Conservation (phyloP, 805 yeast species). For the Grigorovia transvaalensis region DNA sequence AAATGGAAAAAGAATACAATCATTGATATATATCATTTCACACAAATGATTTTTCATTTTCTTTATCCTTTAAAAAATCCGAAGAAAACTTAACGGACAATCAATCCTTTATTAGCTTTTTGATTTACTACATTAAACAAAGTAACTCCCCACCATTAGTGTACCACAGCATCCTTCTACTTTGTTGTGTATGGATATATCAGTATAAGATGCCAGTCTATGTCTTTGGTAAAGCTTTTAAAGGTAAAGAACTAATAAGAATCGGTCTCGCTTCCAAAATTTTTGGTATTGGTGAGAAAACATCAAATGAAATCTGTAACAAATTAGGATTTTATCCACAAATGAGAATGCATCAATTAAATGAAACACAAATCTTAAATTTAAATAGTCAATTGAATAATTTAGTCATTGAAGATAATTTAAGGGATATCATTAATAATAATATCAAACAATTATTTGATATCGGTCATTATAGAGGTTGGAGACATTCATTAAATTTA, state of each 20-base stretch:
- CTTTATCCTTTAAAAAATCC: too few species aligned
- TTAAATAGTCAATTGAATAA: constrained; percentile 80
- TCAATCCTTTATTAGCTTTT: too few species aligned
- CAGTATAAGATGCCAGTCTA: constrained; percentile 39
- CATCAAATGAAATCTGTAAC: constrained; percentile 71
- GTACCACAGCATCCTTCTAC: not conserved
- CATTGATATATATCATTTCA: too few species aligned
- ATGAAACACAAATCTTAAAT: constrained; percentile 78
- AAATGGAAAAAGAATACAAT: too few species aligned
- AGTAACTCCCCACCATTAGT: too few species aligned
- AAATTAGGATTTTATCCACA: constrained; percentile 83
- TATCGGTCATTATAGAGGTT: constrained; percentile 80
- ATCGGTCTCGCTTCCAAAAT: constrained; percentile 70
- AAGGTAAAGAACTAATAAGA: constrained; percentile 31
- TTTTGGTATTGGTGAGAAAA: constrained; percentile 73
- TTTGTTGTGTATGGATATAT: not conserved
- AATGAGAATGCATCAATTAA: constrained; percentile 88
- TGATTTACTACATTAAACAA: too few species aligned
- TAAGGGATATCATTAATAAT: constrained; percentile 60
- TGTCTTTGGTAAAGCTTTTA: constrained; percentile 41
- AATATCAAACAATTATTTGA: constrained; percentile 70
- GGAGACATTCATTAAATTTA: constrained; percentile 75
- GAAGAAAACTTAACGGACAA: too few species aligned
- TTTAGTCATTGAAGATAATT: constrained; percentile 72
- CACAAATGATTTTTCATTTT: too few species aligned